Base-by-base conservation (phyloP, 768 basidiomycete genomes). In the Lentinula sp. region DNA sequence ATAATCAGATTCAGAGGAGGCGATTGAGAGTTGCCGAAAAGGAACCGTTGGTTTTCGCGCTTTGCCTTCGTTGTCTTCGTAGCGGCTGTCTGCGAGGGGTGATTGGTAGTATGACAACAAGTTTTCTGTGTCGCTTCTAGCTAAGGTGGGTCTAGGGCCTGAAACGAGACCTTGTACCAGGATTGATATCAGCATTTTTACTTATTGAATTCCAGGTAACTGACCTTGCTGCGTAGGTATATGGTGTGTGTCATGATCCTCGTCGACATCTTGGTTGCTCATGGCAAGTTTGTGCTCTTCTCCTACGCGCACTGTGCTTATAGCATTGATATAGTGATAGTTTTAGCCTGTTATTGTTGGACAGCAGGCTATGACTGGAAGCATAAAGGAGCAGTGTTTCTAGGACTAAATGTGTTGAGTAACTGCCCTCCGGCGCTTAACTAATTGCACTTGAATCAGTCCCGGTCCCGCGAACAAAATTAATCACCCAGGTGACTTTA, bases 31-130 rank as follows among this genome's bases (percentile, higher is more conserved):
- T 6, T 63, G 60, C 55, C 56, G 65, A 61, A n/a, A 64, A 57
- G 56, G 63, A 51, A 57, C 68, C 59, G 32, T 16, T 73, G 6
- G 69, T 65, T 56, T 71, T 71, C 23, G 67, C 69, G 50, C 16
- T 51, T 35, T 51, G 50, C 32, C 50, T 35, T 51, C 50, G 50
- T 63, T 61, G 57, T 59, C 62, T 64, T 50, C 62, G 65, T 74
- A 68, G 60, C 60, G 59, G 57, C 63, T 65, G 63, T 73, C 74
- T 32, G 84, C 79, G 60, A 81, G 73, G 61, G 82, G 73, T 7
- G 85, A 84, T 66, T 84, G 78, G 73, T 85, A 85, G 69, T 84
- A 81, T 18, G 79, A 79, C 56, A 82, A 68, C 63, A 81, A 79
- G 51, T 72, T 70, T 52, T 81, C 79, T 35, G 78, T 74, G 49